Conservation (phyloP, 371 early-diverging fungal genomes). For the Actinomortierella ambigua region DNA sequence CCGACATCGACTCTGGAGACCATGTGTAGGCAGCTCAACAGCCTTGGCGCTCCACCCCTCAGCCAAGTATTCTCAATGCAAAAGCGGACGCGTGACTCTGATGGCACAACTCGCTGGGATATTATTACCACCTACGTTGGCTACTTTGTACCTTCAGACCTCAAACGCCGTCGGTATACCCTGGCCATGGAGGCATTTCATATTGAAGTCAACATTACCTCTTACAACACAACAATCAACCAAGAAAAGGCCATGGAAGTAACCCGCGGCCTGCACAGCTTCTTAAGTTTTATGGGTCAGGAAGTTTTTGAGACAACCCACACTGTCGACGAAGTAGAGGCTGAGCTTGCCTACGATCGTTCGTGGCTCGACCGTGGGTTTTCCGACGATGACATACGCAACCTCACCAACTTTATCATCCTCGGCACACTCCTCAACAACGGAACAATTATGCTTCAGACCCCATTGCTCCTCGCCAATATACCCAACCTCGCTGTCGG, state of each 20-base stretch:
- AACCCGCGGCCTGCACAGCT: neutral
- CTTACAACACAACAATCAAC: conserved; percentile 1
- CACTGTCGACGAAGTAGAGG: neutral
- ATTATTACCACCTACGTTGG: no score
- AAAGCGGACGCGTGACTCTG: neutral
- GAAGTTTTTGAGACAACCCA: conserved; percentile 2
- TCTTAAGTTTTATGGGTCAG: conserved; percentile 1
- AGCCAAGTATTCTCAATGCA: neutral
- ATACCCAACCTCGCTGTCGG: no score
- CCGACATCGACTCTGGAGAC: neutral
- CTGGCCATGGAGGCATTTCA: neutral
- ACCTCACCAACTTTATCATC: conserved; percentile 1
- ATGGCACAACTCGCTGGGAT: neutral
- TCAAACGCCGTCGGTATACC: no score
- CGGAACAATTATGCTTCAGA: no score
- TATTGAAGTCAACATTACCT: neutral
- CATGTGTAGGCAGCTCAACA: neutral
- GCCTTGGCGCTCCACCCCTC: neutral
- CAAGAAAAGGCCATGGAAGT: neutral
- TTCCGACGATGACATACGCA: neutral
- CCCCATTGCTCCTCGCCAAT: no score
- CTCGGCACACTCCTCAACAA: conserved; percentile 3
- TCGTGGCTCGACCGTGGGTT: conserved; percentile 6
- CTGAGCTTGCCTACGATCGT: neutral
- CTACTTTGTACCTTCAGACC: neutral